These are phyloP conservation scores for Clavispora carvajalis DNA, from an alignment of 805 yeast genomes.

Conservation along the genomic window DNA sequence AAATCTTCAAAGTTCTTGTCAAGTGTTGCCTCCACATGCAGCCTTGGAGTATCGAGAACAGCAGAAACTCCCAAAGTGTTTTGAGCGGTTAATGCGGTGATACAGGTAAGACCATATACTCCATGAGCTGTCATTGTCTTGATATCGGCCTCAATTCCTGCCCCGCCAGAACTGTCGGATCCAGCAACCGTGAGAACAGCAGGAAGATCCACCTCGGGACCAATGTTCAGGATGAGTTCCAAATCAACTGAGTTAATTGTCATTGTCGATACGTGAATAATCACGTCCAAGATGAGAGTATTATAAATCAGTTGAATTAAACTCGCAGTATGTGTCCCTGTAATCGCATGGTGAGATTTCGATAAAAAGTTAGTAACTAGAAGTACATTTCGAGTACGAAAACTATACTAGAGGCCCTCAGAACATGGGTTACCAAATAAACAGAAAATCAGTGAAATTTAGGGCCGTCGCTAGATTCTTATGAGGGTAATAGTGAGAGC, in stretches of 20 bases:
- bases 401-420: too few relatives aligned
- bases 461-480: too few relatives aligned
- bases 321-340: too few relatives aligned
- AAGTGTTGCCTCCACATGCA: slow-evolving; percentile 44
- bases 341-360: too few relatives aligned
- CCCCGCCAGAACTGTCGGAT: slow-evolving; percentile 84
- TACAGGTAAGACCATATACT: slow-evolving; percentile 72
- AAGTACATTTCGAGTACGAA: too few relatives aligned
- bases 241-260: not conserved
- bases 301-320: too few relatives aligned
- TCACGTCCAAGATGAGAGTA: too few relatives aligned
- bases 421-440: too few relatives aligned
- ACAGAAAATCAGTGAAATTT: too few relatives aligned
- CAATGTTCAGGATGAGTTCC: not conserved
- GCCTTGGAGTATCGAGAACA: slow-evolving; percentile 38
- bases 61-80: slow-evolving; percentile 50
- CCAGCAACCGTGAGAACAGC: slow-evolving; percentile 50
- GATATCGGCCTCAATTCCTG: slow-evolving; percentile 86
- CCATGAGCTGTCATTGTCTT: slow-evolving; percentile 73
- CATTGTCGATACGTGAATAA: too few relatives aligned
- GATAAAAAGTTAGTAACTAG: too few relatives aligned
- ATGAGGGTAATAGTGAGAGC: too few relatives aligned
- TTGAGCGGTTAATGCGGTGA: slow-evolving; percentile 77
- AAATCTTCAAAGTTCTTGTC: slow-evolving; percentile 56
- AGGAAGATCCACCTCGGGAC: slow-evolving; percentile 6